Evolutionary conservation across 202 grass and related monocot genomes (phyloP).

Genomic region (Hordeum pubiflorum): DNA sequence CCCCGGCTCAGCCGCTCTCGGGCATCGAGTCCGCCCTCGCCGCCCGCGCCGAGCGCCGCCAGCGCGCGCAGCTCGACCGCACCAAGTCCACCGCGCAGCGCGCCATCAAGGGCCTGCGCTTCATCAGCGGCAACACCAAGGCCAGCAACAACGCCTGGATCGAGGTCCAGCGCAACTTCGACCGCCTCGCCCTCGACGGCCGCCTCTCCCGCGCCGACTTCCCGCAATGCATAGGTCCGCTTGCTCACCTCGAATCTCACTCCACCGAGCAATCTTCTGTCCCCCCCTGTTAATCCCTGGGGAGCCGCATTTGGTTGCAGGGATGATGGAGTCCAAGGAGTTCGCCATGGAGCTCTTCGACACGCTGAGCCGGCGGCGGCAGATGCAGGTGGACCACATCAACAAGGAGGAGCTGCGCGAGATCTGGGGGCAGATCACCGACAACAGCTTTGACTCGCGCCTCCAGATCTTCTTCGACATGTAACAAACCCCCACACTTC

Average conservation of each 20-base stretch:
- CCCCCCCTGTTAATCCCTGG: no score
- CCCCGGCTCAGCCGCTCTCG: neutral
- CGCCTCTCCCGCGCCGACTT: conserved; percentile 69
- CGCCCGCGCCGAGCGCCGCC: conserved; percentile 39
- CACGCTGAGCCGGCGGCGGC: conserved; percentile 61
- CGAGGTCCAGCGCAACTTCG: conserved; percentile 76
- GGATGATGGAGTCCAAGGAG: conserved; percentile 89
- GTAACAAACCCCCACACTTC: conserved; percentile 34
- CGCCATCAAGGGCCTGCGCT: conserved; percentile 73
- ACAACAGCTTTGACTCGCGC: conserved; percentile 94
- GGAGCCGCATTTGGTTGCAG: no score
- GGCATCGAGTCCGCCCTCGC: conserved; percentile 67
- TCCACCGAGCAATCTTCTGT: neutral
- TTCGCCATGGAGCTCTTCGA: conserved; percentile 94
- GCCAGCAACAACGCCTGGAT: conserved; percentile 67
- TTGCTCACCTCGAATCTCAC: neutral
- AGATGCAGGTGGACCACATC: conserved; percentile 58
- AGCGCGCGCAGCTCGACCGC: conserved; percentile 58
- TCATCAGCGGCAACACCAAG: conserved; percentile 65
- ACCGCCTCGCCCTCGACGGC: conserved; percentile 57
- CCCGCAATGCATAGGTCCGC: conserved; percentile 80
- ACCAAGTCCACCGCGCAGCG: conserved; percentile 66
- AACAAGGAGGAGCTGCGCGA: conserved; percentile 79
- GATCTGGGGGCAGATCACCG: conserved; percentile 92
- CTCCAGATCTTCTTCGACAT: conserved; percentile 99